Conservation (phyloP, 306 rosid species). For the Mucuna pruriens region DNA sequence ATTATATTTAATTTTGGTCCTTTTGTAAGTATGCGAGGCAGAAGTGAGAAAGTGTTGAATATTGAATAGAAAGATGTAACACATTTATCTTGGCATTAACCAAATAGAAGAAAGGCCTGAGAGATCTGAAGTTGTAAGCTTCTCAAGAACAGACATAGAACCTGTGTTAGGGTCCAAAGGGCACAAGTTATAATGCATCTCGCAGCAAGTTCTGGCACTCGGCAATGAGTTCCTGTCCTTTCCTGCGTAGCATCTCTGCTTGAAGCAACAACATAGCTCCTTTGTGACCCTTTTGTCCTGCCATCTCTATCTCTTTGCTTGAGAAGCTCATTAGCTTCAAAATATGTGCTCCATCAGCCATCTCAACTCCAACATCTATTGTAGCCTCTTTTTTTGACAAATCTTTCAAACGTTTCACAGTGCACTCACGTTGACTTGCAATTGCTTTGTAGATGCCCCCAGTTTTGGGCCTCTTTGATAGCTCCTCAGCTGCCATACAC, state of each 20-base stretch:
- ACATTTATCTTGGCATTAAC: neutral
- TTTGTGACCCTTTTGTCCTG: conserved; percentile 31
- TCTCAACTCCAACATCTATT: conserved; percentile 40
- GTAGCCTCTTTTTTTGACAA: conserved; percentile 24
- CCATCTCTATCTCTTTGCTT: conserved; percentile 22
- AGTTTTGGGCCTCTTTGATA: conserved; percentile 34
- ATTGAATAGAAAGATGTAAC: neutral
- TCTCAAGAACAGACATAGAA: neutral
- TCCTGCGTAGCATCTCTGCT: conserved; percentile 37
- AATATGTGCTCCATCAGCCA: conserved; percentile 40
- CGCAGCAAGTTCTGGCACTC: conserved; percentile 27
- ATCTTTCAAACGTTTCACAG: conserved; percentile 36
- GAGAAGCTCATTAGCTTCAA: conserved; percentile 36
- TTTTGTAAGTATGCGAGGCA: too few relatives aligned
- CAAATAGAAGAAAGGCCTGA: neutral
- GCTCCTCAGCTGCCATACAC: conserved; percentile 30
- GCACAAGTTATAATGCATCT: neutral
- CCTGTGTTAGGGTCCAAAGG: neutral
- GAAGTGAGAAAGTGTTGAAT: neutral
- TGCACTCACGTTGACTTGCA: conserved; percentile 17
- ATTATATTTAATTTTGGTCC: too few relatives aligned
- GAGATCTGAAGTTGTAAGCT: neutral
- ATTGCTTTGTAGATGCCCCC: conserved; percentile 35
- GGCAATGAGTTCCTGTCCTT: conserved; percentile 15
- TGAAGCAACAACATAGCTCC: conserved; percentile 44